These are phyloP conservation scores for Fraxinus sp. DNA, from an alignment of 305 asterid species.

Conservation along the genomic window DNA sequence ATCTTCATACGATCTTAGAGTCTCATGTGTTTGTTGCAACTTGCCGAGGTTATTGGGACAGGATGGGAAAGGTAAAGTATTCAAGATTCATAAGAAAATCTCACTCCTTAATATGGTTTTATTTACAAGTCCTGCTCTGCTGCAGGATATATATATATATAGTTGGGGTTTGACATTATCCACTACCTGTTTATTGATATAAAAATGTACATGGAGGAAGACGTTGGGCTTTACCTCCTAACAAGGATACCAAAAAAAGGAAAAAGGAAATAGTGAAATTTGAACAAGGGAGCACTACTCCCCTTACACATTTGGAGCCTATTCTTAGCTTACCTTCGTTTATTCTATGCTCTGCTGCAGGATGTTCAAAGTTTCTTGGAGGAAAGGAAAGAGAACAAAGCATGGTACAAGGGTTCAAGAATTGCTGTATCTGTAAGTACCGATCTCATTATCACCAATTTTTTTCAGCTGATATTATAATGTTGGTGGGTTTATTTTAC, in stretches of 20 bases:
- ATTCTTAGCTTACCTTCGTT: not conserved
- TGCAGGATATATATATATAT: conserved; percentile 27
- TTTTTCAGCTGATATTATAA: not conserved
- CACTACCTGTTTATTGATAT: no score
- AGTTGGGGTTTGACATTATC: no score
- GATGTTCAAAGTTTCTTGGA: conserved; percentile 50
- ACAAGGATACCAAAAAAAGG: no score
- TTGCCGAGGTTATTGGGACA: conserved; percentile 57
- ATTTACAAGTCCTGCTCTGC: not conserved
- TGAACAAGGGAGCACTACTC: not conserved
- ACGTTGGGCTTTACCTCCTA: no score
- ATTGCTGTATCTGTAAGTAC: conserved; percentile 49
- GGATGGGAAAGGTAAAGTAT: conserved; percentile 46
- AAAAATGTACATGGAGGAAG: no score
- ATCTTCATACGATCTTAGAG: conserved; percentile 42
- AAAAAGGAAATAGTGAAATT: not conserved
- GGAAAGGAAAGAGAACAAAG: conserved; percentile 51
- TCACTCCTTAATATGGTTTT: not conserved
- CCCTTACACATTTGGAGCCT: not conserved
- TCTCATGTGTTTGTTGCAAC: conserved; percentile 47
- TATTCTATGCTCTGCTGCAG: conserved; percentile 23
- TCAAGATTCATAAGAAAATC: not conserved
- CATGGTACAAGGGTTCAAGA: conserved; percentile 55
- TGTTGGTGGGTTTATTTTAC: not conserved
- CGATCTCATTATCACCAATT: not conserved